A percentile compares a stretch with the other conserved stretches of the same genome.
phyloP scores from a whole-genome alignment of 805 yeast genomes.

The Naumovozyma castellii region DNA sequence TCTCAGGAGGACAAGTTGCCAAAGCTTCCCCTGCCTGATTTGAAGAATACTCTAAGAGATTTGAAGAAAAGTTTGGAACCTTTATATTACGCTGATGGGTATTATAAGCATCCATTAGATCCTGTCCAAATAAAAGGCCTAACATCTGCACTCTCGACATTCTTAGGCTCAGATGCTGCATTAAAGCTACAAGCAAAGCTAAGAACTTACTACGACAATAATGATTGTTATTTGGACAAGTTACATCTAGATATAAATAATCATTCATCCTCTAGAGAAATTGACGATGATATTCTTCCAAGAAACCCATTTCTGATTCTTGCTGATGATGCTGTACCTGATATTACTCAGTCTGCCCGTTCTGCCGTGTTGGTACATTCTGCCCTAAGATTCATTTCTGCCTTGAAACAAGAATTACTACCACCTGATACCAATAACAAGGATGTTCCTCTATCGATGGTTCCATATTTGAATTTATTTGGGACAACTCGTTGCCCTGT shows the following conservation, averaged over 20 bases:
- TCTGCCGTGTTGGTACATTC: constrained; percentile 61
- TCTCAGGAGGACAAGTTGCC: constrained; percentile 34
- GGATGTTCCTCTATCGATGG: constrained; percentile 53
- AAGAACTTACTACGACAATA: constrained; percentile 34
- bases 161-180: constrained; percentile 36
- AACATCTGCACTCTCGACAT: constrained; percentile 36
- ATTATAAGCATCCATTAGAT: constrained; percentile 25
- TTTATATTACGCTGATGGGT: constrained; percentile 44
- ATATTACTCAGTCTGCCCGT: constrained; percentile 54
- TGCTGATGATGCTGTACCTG: constrained; percentile 64
- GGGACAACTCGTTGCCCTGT: constrained; percentile 57
- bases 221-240: constrained; percentile 47
- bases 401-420: constrained; percentile 45
- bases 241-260: constrained; percentile 35
- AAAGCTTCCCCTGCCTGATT: constrained; percentile 51
- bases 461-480: constrained; percentile 54
- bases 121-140: constrained; percentile 28
- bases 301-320: constrained; percentile 67
- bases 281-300: constrained; percentile 60
- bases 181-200: constrained; percentile 46
- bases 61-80: constrained; percentile 52
- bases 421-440: constrained; percentile 51
- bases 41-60: constrained; percentile 42
- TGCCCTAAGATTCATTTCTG: constrained; percentile 53
- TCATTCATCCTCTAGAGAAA: constrained; percentile 45